These are phyloP conservation scores for Fusarium penzigii DNA, from an alignment of 2,329 filamentous ascomycete species.

Conservation along the genomic window DNA sequence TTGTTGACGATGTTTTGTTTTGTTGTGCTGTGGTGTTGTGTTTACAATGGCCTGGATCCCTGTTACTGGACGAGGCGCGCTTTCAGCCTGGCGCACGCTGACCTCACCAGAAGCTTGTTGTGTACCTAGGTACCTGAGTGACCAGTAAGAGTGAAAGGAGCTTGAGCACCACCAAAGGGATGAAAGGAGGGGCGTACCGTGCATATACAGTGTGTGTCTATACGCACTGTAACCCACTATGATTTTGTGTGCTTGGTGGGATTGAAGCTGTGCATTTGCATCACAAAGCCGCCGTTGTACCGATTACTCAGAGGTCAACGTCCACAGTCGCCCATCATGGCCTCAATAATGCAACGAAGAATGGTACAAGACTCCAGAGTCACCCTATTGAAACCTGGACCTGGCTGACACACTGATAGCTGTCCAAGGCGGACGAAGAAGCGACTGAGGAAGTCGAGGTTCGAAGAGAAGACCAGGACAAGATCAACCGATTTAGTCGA, in stretches of 20 bases:
- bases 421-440: slow-evolving; percentile 91
- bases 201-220: background rate
- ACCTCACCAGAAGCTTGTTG: slow-evolving; percentile 18
- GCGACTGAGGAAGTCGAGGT: slow-evolving; percentile 86
- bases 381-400: fast-evolving
- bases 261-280: slow-evolving; percentile 17
- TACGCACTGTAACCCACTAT: slow-evolving; percentile 31
- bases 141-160: background rate
- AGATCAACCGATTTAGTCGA: slow-evolving; percentile 97
- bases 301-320: slow-evolving; percentile 14
- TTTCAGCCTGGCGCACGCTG: slow-evolving; percentile 20
- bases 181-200: slow-evolving; percentile 26
- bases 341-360: slow-evolving; percentile 56
- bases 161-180: slow-evolving; percentile 1
- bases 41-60: slow-evolving; percentile 5
- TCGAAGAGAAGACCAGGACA: slow-evolving; percentile 94
- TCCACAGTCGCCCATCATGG: slow-evolving; percentile 32
- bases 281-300: slow-evolving; percentile 12
- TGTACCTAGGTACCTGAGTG: slow-evolving; percentile 17
- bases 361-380: slow-evolving; percentile 48
- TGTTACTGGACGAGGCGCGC: slow-evolving; percentile 25
- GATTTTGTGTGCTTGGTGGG: slow-evolving; percentile 8
- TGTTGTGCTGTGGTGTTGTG: slow-evolving; percentile 11
- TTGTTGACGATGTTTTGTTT: slow-evolving; percentile 3
- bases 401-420: slow-evolving; percentile 51